Evolutionary conservation across 208 protist genomes (phyloP).

Genomic region (Leishmania mexicana): DNA sequence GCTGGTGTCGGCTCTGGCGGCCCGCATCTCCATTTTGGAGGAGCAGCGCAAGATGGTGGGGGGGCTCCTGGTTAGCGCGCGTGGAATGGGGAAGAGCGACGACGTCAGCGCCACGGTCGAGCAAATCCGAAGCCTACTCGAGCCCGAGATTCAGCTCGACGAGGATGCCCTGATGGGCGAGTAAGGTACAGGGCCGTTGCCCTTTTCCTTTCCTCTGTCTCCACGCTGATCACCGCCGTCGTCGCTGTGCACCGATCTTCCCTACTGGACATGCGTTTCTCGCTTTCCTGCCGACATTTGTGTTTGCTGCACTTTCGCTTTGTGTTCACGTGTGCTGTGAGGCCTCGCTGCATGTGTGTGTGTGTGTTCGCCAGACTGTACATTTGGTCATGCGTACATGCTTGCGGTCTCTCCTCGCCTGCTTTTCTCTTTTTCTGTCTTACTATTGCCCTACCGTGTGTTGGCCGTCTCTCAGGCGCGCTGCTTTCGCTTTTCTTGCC

Average conservation of each 20-base stretch:
- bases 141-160: slow-evolving; percentile 26
- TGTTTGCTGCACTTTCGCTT: background rate
- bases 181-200: background rate
- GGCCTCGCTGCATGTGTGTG: background rate
- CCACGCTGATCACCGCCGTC: background rate
- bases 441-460: background rate
- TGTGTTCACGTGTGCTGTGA: background rate
- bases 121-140: slow-evolving; percentile 26
- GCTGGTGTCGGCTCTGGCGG: slow-evolving; percentile 38
- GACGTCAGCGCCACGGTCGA: slow-evolving; percentile 18
- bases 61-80: slow-evolving; percentile 25
- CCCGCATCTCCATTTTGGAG: slow-evolving; percentile 47
- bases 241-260: background rate
- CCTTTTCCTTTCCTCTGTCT: background rate
- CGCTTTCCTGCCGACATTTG: background rate
- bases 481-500: background rate
- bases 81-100: slow-evolving; percentile 20
- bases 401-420: too few relatives aligned
- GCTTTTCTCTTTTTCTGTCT: background rate
- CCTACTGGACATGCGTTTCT: background rate
- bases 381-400: background rate
- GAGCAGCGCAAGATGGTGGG: slow-evolving; percentile 42
- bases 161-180: slow-evolving; percentile 17
- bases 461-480: too few relatives aligned
- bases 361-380: too few relatives aligned